Evolutionary conservation across 176 grass and related monocot species (phyloP).

Genomic region (Carex parvula): DNA sequence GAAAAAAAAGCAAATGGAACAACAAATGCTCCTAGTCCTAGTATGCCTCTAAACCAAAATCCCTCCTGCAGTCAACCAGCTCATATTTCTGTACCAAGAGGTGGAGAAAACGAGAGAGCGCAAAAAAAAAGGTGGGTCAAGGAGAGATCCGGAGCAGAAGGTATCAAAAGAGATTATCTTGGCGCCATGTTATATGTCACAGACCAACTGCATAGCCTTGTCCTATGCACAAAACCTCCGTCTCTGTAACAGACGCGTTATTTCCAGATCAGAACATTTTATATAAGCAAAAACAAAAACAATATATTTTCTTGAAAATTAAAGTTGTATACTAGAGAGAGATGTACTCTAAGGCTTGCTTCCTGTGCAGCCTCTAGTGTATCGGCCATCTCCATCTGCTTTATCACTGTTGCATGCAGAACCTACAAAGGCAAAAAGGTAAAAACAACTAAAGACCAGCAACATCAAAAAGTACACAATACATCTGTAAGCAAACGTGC

Average conservation of each 20-base stretch:
- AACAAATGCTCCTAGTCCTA: slow-evolving; percentile 9
- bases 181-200: background rate
- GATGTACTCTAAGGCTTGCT: slow-evolving; percentile 51
- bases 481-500: background rate
- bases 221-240: slow-evolving; percentile 69
- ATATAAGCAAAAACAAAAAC: background rate
- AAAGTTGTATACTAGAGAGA: background rate
- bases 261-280: background rate
- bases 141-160: background rate
- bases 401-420: slow-evolving; percentile 41
- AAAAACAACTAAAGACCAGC: slow-evolving; percentile 11
- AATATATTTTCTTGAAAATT: background rate
- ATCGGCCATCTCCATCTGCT: slow-evolving; percentile 63
- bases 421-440: slow-evolving; percentile 17
- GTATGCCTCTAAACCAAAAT: slow-evolving; percentile 12
- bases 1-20: slow-evolving; percentile 9
- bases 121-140: background rate
- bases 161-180: background rate
- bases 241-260: slow-evolving; percentile 39
- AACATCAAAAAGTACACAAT: background rate
- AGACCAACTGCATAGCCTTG: background rate
- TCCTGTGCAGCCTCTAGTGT: slow-evolving; percentile 64
- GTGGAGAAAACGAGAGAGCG: slow-evolving; percentile 7
- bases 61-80: background rate
- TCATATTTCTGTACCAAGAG: slow-evolving; percentile 14